phyloP scores from a whole-genome alignment of 495 filamentous ascomycete genomes.

The Endocarpon pusillum region DNA sequence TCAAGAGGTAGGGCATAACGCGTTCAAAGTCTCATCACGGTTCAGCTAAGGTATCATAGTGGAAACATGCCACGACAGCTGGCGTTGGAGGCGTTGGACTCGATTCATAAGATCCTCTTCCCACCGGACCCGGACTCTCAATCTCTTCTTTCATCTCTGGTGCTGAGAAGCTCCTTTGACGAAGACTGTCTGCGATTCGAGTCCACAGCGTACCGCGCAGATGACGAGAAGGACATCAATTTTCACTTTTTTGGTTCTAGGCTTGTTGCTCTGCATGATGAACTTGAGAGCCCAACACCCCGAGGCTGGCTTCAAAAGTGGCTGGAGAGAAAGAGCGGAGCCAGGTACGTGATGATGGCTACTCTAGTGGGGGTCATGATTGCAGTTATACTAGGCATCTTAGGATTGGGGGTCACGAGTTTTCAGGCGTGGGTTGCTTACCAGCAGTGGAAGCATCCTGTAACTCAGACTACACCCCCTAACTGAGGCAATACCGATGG shows the following conservation, averaged over 20 bases:
- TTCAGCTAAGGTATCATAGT: constrained; percentile 5
- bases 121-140: constrained; percentile 17
- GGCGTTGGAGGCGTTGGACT: constrained; percentile 19
- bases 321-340: constrained; percentile 21
- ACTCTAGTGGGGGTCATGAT: constrained; percentile 19
- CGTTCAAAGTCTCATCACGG: too few relatives aligned
- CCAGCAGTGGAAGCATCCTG: constrained; percentile 12
- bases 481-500: too few relatives aligned
- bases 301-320: constrained; percentile 16
- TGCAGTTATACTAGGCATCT: constrained; percentile 8
- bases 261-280: constrained; percentile 18
- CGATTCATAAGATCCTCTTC: constrained; percentile 22
- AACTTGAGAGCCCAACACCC: constrained; percentile 18
- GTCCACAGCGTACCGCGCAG: constrained; percentile 11
- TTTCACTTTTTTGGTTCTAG: constrained; percentile 19
- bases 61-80: constrained; percentile 15
- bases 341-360: constrained; percentile 21
- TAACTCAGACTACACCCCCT: too few relatives aligned
- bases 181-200: constrained; percentile 17
- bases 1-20: too few relatives aligned
- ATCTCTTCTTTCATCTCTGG: constrained; percentile 13
- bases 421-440: constrained; percentile 11
- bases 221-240: constrained; percentile 14
- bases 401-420: constrained; percentile 8
- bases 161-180: constrained; percentile 12